These are phyloP conservation scores for Torrubiella hemipterigena DNA, from an alignment of 2,329 filamentous ascomycete genomes.

Conservation along the genomic window DNA sequence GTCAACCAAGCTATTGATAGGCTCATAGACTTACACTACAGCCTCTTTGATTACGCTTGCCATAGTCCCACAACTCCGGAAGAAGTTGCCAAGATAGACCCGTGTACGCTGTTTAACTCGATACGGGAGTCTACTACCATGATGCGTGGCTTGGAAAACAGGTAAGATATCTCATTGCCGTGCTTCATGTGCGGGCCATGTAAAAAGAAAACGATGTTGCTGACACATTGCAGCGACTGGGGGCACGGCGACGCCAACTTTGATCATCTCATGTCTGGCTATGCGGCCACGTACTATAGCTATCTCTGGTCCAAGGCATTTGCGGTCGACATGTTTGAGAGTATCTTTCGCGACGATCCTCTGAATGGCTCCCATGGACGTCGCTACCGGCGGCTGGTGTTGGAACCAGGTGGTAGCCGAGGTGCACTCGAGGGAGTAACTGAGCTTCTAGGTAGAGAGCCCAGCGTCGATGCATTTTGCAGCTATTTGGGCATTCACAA, in stretches of 20 bases:
- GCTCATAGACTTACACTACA: conserved; percentile 63
- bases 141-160: too few species aligned
- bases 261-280: conserved; percentile 58
- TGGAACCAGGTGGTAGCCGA: conserved; percentile 58
- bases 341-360: conserved; percentile 60
- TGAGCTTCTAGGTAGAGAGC: conserved; percentile 59
- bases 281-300: conserved; percentile 66
- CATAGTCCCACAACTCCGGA: conserved; percentile 52
- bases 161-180: neutral
- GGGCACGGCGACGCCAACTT: conserved; percentile 60
- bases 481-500: too few species aligned
- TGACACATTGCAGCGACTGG: conserved; percentile 49
- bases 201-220: too few species aligned
- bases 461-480: conserved; percentile 54
- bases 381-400: conserved; percentile 60
- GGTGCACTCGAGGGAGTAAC: conserved; percentile 55
- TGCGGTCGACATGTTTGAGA: conserved; percentile 58
- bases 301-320: conserved; percentile 29
- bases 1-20: conserved; percentile 60
- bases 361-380: conserved; percentile 53
- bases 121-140: conserved; percentile 52
- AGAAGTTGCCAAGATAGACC: conserved; percentile 47
- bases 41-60: conserved; percentile 64
- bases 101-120: conserved; percentile 52
- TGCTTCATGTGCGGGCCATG: too few species aligned